Evolutionary conservation across 2,329 filamentous ascomycete genomes (phyloP).

Genomic region (Fusarium goolgardi): DNA sequence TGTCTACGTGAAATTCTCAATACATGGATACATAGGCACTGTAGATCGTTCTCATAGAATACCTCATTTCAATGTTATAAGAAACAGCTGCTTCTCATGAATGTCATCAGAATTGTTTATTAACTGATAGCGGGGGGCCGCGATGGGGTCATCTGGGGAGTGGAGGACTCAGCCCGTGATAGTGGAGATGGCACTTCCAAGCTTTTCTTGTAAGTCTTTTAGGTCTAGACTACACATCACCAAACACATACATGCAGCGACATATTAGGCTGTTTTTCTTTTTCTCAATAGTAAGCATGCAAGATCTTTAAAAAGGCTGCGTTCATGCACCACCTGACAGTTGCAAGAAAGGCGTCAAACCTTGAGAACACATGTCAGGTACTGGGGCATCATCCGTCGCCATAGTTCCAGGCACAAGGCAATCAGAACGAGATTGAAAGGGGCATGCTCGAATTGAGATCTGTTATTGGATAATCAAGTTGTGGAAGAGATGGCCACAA

Average conservation of each 20-base stretch:
- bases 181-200: constrained; percentile 19
- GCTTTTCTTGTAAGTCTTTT: neutral
- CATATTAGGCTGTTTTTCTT: neutral
- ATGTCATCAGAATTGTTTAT: constrained; percentile 15
- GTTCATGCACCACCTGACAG: constrained; percentile 32
- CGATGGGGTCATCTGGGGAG: constrained; percentile 28
- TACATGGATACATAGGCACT: neutral
- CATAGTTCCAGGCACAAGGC: constrained; percentile 23
- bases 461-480: constrained; percentile 23
- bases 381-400: constrained; percentile 22
- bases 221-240: neutral
- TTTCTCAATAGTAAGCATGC: neutral
- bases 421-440: constrained; percentile 26
- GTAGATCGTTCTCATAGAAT: rapidly evolving
- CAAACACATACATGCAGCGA: neutral
- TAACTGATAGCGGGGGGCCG: constrained; percentile 22
- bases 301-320: neutral
- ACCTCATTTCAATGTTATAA: neutral
- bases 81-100: neutral
- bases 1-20: too few species aligned
- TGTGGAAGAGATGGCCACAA: constrained; percentile 27
- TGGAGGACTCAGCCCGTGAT: neutral
- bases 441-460: constrained; percentile 34
- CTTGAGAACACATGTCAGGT: neutral
- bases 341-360: constrained; percentile 13